These are phyloP conservation scores for Sugiyamaella novakii DNA, from an alignment of 1,139 yeast species.

Conservation along the genomic window DNA sequence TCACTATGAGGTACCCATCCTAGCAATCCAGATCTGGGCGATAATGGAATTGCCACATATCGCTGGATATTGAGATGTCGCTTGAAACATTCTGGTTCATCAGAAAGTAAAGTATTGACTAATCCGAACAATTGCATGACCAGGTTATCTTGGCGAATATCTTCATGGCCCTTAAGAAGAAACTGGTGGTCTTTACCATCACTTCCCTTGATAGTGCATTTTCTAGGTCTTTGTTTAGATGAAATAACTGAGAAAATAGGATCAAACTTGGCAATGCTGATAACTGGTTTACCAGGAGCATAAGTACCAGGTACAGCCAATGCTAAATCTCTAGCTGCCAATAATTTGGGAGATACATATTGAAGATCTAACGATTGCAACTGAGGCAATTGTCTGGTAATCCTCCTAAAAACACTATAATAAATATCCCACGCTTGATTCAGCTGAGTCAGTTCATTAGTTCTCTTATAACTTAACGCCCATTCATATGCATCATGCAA, in stretches of 20 bases:
- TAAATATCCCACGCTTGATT: conserved; percentile 99
- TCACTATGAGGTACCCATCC: conserved; percentile 99
- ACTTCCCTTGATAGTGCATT: conserved; percentile 74
- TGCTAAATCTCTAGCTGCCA: conserved; percentile 76
- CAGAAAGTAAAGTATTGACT: conserved; percentile 83
- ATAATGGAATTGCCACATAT: conserved; percentile 89
- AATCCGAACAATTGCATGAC: conserved; percentile 98
- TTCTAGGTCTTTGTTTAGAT: conserved; percentile 94
- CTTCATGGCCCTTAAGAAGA: conserved; percentile 92
- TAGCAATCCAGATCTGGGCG: conserved; percentile 94
- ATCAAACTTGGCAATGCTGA: conserved; percentile 73
- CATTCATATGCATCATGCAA: conserved; percentile 91
- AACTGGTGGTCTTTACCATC: conserved; percentile 90
- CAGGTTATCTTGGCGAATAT: conserved; percentile 93
- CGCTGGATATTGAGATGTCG: conserved; percentile 92
- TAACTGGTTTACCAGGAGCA: conserved; percentile 77
- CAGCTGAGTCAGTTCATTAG: conserved; percentile 82
- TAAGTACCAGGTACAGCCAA: conserved; percentile 95
- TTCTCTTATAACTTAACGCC: conserved; percentile 81
- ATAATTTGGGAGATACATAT: conserved; percentile 83
- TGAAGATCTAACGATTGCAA: conserved; percentile 84
- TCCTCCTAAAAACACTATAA: conserved; percentile 88
- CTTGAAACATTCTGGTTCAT: conserved; percentile 94
- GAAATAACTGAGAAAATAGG: conserved; percentile 87
- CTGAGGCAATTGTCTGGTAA: conserved; percentile 86